Evolutionary conservation across 2,329 filamentous ascomycete species (phyloP).

Genomic region (Tolypocladium paradoxum): DNA sequence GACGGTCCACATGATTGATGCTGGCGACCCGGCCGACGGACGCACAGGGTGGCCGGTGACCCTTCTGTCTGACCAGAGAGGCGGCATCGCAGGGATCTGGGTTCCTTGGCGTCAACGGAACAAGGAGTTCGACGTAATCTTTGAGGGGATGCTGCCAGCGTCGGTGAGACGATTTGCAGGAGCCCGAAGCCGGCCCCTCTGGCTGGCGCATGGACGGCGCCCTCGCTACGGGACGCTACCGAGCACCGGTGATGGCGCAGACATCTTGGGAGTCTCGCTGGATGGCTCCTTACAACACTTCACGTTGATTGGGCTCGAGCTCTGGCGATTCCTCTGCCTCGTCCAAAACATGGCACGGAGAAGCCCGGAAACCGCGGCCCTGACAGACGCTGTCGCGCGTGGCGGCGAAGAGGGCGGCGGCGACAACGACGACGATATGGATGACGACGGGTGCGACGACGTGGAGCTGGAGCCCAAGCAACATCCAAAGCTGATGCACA

Average conservation of each 20-base stretch:
- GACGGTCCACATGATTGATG: slow-evolving; percentile 34
- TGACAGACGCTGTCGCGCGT: not conserved
- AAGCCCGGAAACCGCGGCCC: slow-evolving; percentile 35
- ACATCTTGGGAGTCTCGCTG: slow-evolving; percentile 54
- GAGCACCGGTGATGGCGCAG: slow-evolving; percentile 32
- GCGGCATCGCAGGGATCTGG: slow-evolving; percentile 39
- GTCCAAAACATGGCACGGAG: slow-evolving; percentile 57
- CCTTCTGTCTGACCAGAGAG: slow-evolving; percentile 36
- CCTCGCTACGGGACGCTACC: slow-evolving; percentile 30
- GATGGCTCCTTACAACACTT: slow-evolving; percentile 64
- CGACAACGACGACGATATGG: slow-evolving; percentile 8
- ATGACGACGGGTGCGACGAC: slow-evolving; percentile 4
- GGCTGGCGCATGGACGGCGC: slow-evolving; percentile 26
- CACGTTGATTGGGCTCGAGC: slow-evolving; percentile 47
- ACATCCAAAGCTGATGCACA: slow-evolving; percentile 43
- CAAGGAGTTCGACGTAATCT: slow-evolving; percentile 34
- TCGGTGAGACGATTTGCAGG: slow-evolving; percentile 47
- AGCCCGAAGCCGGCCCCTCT: slow-evolving; percentile 41
- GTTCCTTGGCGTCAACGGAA: slow-evolving; percentile 30
- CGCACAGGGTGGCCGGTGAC: slow-evolving; percentile 27
- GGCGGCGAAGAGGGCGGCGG: slow-evolving; percentile 2
- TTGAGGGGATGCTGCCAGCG: slow-evolving; percentile 44
- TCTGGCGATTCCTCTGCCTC: slow-evolving; percentile 61
- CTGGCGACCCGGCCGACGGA: slow-evolving; percentile 22
- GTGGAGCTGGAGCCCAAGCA: slow-evolving; percentile 24